phyloP scores from a whole-genome alignment of 108 stramenopile species.

The Mediolabrus comicus region DNA sequence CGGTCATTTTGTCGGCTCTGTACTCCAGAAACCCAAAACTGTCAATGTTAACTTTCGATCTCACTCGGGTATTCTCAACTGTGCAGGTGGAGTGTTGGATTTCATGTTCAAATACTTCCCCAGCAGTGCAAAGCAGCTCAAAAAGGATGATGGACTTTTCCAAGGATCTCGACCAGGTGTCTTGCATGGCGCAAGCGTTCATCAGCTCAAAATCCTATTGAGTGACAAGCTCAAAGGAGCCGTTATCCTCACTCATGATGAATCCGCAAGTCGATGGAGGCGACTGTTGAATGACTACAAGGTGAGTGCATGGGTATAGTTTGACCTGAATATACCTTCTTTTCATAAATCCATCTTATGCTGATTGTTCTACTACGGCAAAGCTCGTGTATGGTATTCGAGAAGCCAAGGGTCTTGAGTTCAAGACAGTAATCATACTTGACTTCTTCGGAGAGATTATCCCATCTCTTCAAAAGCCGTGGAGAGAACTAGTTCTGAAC shows the following conservation, averaged over 20 bases:
- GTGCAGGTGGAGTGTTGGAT: slow-evolving; percentile 39
- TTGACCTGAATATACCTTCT: neutral
- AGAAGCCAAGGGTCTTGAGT: slow-evolving; percentile 59
- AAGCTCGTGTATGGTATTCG: slow-evolving; percentile 43
- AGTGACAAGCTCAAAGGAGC: slow-evolving; percentile 4
- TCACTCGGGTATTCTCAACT: slow-evolving; percentile 54
- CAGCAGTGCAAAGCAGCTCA: slow-evolving; percentile 27
- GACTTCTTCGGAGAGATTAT: slow-evolving; percentile 49
- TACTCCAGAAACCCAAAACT: slow-evolving; percentile 10
- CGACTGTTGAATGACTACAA: slow-evolving; percentile 31
- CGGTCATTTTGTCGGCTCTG: slow-evolving; percentile 27
- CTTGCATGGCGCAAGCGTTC: neutral
- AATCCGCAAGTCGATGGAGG: slow-evolving; percentile 26
- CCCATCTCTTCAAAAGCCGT: slow-evolving; percentile 31
- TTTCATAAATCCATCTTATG: neutral
- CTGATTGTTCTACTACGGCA: neutral
- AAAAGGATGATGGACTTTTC: slow-evolving; percentile 41
- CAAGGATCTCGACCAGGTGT: slow-evolving; percentile 46
- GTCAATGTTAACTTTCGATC: slow-evolving; percentile 60
- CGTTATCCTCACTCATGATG: slow-evolving; percentile 35
- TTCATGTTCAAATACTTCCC: slow-evolving; percentile 42
- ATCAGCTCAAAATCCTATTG: slow-evolving; percentile 3
- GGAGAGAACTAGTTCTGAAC: slow-evolving; percentile 38
- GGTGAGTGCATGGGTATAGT: neutral
- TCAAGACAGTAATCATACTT: slow-evolving; percentile 46